Evolutionary conservation across 768 basidiomycete genomes (phyloP).

Genomic region (Cystobasidium ongulense): DNA sequence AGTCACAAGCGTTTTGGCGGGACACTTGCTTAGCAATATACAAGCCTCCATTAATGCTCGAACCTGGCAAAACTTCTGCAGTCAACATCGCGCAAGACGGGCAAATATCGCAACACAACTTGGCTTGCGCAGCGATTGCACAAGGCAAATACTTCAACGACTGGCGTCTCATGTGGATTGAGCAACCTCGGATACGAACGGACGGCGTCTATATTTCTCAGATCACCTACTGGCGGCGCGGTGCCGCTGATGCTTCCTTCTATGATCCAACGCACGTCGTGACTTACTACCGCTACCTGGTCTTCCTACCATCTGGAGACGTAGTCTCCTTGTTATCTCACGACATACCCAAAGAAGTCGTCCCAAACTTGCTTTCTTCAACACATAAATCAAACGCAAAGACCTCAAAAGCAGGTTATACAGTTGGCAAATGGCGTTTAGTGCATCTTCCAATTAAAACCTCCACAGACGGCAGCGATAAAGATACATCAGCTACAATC

Average conservation of each 20-base stretch:
- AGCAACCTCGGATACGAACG: conserved; percentile 40
- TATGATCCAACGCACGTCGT: conserved; percentile 38
- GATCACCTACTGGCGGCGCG: conserved; percentile 37
- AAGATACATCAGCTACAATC: conserved; percentile 27
- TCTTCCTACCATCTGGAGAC: conserved; percentile 40
- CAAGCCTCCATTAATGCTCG: conserved; percentile 24
- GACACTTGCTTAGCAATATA: conserved; percentile 15
- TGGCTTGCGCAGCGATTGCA: not conserved
- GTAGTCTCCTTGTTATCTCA: conserved; percentile 40
- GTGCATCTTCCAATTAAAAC: not conserved
- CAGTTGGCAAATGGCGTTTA: conserved; percentile 26
- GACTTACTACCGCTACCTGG: conserved; percentile 40
- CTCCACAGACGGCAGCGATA: not conserved
- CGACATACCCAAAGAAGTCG: conserved; percentile 37
- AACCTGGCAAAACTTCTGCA: not conserved
- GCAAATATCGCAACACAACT: not conserved
- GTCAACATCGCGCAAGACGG: not conserved
- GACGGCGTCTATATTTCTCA: conserved; percentile 40
- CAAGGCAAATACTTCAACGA: conserved; percentile 30
- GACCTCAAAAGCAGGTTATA: conserved; percentile 5
- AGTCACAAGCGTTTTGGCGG: not conserved
- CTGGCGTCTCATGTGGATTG: conserved; percentile 40
- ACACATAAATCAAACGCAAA: not conserved
- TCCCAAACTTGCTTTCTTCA: conserved; percentile 34
- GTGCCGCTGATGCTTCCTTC: conserved; percentile 27